phyloP scores from a whole-genome alignment of 768 basidiomycete species.

The Pulveroboletus sp. region DNA sequence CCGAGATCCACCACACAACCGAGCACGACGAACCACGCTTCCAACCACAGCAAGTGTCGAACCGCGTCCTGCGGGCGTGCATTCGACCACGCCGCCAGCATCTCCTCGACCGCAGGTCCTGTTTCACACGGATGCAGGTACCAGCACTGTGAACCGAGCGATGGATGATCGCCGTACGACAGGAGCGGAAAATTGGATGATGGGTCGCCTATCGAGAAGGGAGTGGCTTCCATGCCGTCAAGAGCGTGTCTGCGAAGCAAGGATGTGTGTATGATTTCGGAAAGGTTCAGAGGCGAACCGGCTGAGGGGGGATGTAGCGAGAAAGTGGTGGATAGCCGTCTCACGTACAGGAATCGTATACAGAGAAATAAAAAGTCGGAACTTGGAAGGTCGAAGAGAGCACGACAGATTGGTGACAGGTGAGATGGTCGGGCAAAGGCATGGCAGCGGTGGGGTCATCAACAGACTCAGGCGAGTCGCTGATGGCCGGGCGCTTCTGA shows the following conservation, averaged over 20 bases:
- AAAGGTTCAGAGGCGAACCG: slow-evolving; percentile 58
- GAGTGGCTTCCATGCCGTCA: slow-evolving; percentile 41
- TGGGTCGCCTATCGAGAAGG: slow-evolving; percentile 52
- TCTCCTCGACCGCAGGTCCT: slow-evolving; percentile 58
- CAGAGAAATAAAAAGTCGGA: slow-evolving; percentile 79
- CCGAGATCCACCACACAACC: slow-evolving; percentile 58
- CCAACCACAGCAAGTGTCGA: slow-evolving; percentile 44
- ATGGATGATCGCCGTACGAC: slow-evolving; percentile 86
- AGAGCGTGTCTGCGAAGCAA: slow-evolving; percentile 54
- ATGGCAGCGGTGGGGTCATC: slow-evolving; percentile 41
- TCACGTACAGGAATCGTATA: slow-evolving; percentile 64
- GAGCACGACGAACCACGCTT: slow-evolving; percentile 77
- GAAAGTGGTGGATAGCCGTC: slow-evolving; percentile 8
- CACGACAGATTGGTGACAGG: slow-evolving; percentile 62
- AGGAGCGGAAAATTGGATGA: slow-evolving; percentile 65
- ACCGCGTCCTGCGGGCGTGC: slow-evolving; percentile 13
- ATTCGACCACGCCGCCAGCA: slow-evolving; percentile 46
- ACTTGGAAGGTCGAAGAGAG: slow-evolving; percentile 78
- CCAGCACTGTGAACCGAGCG: slow-evolving; percentile 71
- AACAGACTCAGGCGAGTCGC: slow-evolving; percentile 14
- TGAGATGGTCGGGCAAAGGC: slow-evolving; percentile 33
- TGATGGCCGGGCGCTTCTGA: slow-evolving; percentile 3
- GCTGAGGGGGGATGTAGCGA: slow-evolving; percentile 38
- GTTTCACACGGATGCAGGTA: slow-evolving; percentile 88
- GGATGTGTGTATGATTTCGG: slow-evolving; percentile 51